phyloP scores from a whole-genome alignment of 352 stramenopile species.

The Lagenidium giganteum region DNA sequence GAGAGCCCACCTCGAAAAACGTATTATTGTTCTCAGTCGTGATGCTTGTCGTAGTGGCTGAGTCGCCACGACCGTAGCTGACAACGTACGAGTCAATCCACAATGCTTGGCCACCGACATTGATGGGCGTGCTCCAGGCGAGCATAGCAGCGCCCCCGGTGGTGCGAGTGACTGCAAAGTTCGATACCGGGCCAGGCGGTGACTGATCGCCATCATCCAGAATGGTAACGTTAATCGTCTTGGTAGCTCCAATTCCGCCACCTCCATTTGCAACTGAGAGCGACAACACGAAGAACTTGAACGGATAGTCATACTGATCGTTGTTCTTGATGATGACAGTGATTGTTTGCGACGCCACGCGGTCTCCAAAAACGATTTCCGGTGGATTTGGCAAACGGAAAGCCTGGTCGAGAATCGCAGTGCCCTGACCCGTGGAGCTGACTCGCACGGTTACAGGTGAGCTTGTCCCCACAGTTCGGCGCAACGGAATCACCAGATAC shows the following conservation, averaged over 20 bases:
- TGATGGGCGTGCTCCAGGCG: slow-evolving; percentile 32
- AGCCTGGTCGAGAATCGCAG: slow-evolving; percentile 17
- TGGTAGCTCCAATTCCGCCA: slow-evolving; percentile 21
- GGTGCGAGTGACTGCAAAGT: slow-evolving; percentile 9
- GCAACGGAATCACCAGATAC: slow-evolving; percentile 22
- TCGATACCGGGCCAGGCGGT: slow-evolving; percentile 22
- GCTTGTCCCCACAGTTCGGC: slow-evolving; percentile 27
- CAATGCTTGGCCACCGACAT: slow-evolving; percentile 27
- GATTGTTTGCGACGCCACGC: slow-evolving; percentile 10
- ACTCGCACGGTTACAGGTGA: slow-evolving; percentile 24
- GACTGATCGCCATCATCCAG: slow-evolving; percentile 47
- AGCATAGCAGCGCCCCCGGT: slow-evolving; percentile 47
- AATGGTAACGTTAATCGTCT: slow-evolving; percentile 26
- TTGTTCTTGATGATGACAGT: slow-evolving; percentile 41
- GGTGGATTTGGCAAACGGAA: slow-evolving; percentile 23
- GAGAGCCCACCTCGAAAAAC: slow-evolving; percentile 17
- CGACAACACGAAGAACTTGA: slow-evolving; percentile 32
- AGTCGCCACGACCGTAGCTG: too few species aligned
- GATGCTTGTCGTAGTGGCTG: slow-evolving; percentile 13
- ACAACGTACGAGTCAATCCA: slow-evolving; percentile 42
- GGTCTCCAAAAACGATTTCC: slow-evolving; percentile 33
- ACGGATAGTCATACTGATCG: slow-evolving; percentile 37
- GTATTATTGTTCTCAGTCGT: slow-evolving; percentile 33
- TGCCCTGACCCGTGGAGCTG: slow-evolving; percentile 1
- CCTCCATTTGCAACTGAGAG: slow-evolving; percentile 24